phyloP scores from a whole-genome alignment of 2,329 filamentous ascomycete species.

The Trichophaea hybrida region DNA sequence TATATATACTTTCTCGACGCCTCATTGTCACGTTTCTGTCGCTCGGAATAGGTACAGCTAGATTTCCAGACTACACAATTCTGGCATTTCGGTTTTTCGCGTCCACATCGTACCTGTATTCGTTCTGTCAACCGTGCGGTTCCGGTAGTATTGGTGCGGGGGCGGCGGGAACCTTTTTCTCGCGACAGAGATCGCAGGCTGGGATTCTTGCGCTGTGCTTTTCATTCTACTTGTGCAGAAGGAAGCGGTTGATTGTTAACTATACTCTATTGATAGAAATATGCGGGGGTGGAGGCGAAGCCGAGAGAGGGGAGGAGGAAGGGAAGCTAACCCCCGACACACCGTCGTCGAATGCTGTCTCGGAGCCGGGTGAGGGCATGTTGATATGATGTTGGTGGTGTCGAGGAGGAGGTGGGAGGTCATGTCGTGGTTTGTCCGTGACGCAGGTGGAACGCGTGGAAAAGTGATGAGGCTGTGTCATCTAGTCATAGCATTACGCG shows the following conservation, averaged over 20 bases:
- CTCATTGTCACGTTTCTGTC: slow-evolving; percentile 27
- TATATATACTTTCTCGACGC: slow-evolving; percentile 23
- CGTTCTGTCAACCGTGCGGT: neutral
- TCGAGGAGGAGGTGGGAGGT: too few relatives aligned
- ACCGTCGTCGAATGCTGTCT: neutral
- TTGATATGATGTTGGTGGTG: neutral
- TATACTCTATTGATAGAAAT: neutral
- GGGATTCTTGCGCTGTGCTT: slow-evolving; percentile 24
- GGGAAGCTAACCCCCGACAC: slow-evolving; percentile 1
- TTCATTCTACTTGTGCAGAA: slow-evolving; percentile 12
- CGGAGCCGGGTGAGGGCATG: neutral
- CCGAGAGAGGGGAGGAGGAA: neutral
- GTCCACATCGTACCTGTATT: slow-evolving; percentile 25
- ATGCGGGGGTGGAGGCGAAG: neutral
- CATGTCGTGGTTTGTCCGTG: too few relatives aligned
- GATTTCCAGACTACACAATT: slow-evolving; percentile 27
- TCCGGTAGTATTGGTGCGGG: neutral
- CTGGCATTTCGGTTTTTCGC: slow-evolving; percentile 26
- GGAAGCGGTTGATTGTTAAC: neutral
- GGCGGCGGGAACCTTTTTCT: slow-evolving; percentile 25
- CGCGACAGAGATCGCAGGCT: slow-evolving; percentile 27
- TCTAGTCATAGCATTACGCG: too few relatives aligned
- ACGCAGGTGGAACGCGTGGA: too few relatives aligned
- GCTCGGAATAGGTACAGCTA: slow-evolving; percentile 26
- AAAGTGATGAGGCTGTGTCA: too few relatives aligned